phyloP scores from a whole-genome alignment of 768 basidiomycete species.

The Rhodosporidiobolus sp. region DNA sequence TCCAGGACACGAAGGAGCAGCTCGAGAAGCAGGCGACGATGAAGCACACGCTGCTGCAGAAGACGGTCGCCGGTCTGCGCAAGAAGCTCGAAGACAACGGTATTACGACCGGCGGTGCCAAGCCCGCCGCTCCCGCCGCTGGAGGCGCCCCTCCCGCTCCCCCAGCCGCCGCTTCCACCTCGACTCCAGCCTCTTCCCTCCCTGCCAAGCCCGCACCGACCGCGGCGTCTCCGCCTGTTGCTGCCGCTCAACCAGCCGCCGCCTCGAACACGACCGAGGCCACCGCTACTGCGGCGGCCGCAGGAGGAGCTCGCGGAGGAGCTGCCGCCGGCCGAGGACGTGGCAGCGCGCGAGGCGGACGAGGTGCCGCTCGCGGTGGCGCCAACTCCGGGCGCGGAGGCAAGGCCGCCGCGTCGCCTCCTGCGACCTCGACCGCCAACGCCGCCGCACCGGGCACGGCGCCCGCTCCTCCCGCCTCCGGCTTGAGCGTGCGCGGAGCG shows the following conservation, averaged over 20 bases:
- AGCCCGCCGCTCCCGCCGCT: conserved; percentile 29
- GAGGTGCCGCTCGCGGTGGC: conserved; percentile 47
- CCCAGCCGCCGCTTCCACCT: conserved; percentile 26
- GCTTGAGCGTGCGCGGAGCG: background rate
- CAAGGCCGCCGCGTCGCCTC: conserved; percentile 6
- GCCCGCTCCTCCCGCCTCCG: background rate
- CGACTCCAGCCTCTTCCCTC: background rate
- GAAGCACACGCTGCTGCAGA: conserved; percentile 34
- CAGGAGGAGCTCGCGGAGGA: conserved; percentile 44
- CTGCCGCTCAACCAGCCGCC: conserved; percentile 43
- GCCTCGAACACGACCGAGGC: conserved; percentile 29
- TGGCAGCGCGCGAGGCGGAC: conserved; percentile 45
- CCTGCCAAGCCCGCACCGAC: background rate
- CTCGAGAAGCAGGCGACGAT: conserved; percentile 32
- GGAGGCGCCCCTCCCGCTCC: conserved; percentile 32
- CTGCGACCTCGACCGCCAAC: background rate
- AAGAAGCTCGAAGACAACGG: conserved; percentile 38
- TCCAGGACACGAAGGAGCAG: conserved; percentile 32
- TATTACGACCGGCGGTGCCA: conserved; percentile 10
- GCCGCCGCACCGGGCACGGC: background rate
- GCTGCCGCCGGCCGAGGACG: conserved; percentile 47
- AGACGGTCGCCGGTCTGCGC: conserved; percentile 34
- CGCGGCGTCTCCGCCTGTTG: conserved; percentile 44
- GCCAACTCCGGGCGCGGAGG: conserved; percentile 16
- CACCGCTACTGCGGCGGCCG: conserved; percentile 44